Evolutionary conservation across 805 yeast species (phyloP).

Genomic region (Saccharomyces mikatae): DNA sequence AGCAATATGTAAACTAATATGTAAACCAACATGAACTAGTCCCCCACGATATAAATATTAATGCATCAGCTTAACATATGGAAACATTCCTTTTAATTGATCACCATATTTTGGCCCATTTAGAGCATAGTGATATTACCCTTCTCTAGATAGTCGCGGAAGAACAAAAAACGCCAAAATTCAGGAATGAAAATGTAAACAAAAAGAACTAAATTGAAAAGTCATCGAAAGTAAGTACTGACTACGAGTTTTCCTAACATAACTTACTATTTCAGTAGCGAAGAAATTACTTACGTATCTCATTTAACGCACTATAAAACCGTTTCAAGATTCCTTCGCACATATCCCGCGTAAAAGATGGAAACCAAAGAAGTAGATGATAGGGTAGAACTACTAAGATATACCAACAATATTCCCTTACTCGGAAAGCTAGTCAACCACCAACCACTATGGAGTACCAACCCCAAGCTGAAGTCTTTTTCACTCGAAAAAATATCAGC

Average conservation of each 20-base stretch:
- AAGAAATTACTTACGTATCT: neutral
- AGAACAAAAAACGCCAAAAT: neutral
- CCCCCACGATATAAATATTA: neutral
- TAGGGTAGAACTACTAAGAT: constrained; percentile 13
- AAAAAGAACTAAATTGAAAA: neutral
- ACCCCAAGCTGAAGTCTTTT: constrained; percentile 34
- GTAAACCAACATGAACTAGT: neutral
- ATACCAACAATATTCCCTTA: constrained; percentile 14
- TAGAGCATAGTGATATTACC: neutral
- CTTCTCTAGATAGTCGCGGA: neutral
- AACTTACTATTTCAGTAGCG: neutral
- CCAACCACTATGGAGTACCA: constrained; percentile 29
- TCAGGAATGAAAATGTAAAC: neutral
- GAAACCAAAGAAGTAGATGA: constrained; percentile 24
- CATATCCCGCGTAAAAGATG: constrained; percentile 7
- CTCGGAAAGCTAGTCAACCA: constrained; percentile 27
- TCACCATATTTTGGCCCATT: neutral
- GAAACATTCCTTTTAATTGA: neutral
- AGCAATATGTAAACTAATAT: neutral
- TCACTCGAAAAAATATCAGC: constrained; percentile 34
- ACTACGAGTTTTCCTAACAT: neutral
- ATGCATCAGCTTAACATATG: neutral
- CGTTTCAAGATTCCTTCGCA: neutral
- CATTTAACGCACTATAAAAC: neutral
- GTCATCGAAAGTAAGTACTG: neutral